These are phyloP conservation scores for Oxalis stricta DNA, from an alignment of 441 rosid species.

Conservation along the genomic window DNA sequence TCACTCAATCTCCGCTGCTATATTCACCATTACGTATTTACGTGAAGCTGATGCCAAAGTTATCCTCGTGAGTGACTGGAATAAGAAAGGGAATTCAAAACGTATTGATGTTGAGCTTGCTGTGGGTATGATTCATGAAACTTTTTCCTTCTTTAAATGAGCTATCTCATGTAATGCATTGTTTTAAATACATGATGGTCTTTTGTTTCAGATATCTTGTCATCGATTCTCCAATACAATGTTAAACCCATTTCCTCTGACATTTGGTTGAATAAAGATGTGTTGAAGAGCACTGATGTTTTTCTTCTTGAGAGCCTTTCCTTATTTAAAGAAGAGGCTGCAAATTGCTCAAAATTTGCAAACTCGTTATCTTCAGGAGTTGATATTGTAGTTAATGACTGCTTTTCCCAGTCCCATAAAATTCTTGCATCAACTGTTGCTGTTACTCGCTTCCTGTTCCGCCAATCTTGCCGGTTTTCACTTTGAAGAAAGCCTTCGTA, in stretches of 20 bases:
- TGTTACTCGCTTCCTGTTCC: slow-evolving; percentile 34
- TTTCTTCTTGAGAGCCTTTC: slow-evolving; percentile 49
- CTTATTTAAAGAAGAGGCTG: slow-evolving; percentile 44
- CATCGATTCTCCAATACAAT: slow-evolving; percentile 27
- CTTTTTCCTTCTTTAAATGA: not conserved
- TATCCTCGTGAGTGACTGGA: slow-evolving; percentile 46
- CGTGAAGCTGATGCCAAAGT: slow-evolving; percentile 37
- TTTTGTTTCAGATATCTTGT: slow-evolving; percentile 34
- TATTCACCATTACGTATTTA: slow-evolving; percentile 37
- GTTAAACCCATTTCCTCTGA: slow-evolving; percentile 21
- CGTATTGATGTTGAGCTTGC: slow-evolving; percentile 20
- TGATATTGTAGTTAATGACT: slow-evolving; percentile 62
- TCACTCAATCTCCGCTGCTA: slow-evolving; percentile 20
- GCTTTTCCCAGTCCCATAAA: slow-evolving; percentile 47
- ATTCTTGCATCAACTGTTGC: slow-evolving; percentile 63
- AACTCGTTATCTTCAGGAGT: slow-evolving; percentile 37
- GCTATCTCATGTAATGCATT: not conserved
- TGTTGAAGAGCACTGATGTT: slow-evolving; percentile 19
- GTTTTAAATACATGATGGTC: slow-evolving; percentile 3
- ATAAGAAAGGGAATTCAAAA: slow-evolving; percentile 17
- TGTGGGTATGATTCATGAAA: slow-evolving; percentile 27
- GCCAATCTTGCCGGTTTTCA: slow-evolving; percentile 52
- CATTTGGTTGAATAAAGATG: slow-evolving; percentile 18
- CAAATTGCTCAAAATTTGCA: slow-evolving; percentile 38
- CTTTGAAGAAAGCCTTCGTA: slow-evolving; percentile 38